phyloP scores from a whole-genome alignment of 768 basidiomycete genomes.

The Lyophyllum semitale region DNA sequence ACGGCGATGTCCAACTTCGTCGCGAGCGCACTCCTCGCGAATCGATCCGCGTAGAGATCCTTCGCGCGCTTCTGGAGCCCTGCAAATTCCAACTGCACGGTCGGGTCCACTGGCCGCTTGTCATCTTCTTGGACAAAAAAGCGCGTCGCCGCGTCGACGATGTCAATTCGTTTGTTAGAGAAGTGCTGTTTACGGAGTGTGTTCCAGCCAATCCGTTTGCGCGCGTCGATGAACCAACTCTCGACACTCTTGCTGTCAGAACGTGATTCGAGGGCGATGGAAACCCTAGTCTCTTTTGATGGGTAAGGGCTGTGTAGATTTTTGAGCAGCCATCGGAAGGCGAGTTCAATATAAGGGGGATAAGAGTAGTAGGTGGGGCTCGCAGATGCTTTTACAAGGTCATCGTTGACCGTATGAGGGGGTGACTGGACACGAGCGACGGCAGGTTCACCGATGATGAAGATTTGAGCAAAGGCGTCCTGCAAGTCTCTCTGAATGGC shows the following conservation, averaged over 20 bases:
- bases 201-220: conserved; percentile 59
- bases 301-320: conserved; percentile 60
- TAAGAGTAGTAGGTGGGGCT: background rate
- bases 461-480: background rate
- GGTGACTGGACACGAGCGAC: background rate
- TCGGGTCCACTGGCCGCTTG: conserved; percentile 18
- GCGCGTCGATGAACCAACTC: conserved; percentile 48
- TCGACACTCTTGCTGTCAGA: conserved; percentile 33
- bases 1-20: conserved; percentile 28
- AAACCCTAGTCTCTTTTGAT: conserved; percentile 25
- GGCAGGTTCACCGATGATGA: background rate
- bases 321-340: conserved; percentile 42
- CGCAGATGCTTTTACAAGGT: background rate
- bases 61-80: conserved; percentile 19
- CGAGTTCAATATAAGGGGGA: conserved; percentile 26
- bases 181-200: conserved; percentile 34
- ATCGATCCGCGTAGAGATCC: conserved; percentile 22
- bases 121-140: conserved; percentile 27
- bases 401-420: background rate
- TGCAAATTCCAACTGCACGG: conserved; percentile 22
- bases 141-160: conserved; percentile 37
- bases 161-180: conserved; percentile 30
- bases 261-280: conserved; percentile 26
- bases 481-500: background rate
- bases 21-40: conserved; percentile 6